These are phyloP conservation scores for Tricholomella constricta DNA, from an alignment of 768 basidiomycete genomes.

Conservation along the genomic window DNA sequence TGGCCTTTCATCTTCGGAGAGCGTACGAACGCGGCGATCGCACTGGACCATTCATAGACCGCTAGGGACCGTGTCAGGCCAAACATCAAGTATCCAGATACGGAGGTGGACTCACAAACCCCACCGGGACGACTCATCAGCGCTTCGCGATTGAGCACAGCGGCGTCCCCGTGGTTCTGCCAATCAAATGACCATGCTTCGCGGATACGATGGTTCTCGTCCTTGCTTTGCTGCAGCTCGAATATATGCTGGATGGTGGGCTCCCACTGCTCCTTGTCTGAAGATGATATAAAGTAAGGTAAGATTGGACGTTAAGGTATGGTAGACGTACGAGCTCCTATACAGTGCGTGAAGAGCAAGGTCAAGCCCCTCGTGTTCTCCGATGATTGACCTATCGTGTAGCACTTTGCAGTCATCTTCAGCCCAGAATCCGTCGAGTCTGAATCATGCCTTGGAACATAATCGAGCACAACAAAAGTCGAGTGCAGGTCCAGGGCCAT, in stretches of 20 bases:
- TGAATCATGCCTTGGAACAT: not conserved
- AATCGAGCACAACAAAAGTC: not conserved
- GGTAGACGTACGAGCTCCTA: slow-evolving; percentile 43
- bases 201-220: slow-evolving; percentile 26
- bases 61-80: slow-evolving; percentile 2
- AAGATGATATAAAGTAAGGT: not conserved
- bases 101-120: slow-evolving; percentile 8
- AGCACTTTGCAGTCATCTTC: slow-evolving; percentile 49
- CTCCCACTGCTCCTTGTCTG: slow-evolving; percentile 62
- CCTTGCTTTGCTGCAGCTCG: slow-evolving; percentile 24
- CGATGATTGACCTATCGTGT: slow-evolving; percentile 28
- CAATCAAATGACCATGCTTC: slow-evolving; percentile 56
- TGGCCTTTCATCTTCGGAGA: slow-evolving; percentile 17
- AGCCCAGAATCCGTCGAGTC: no score
- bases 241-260: slow-evolving; percentile 44
- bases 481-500: not conserved
- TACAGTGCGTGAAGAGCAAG: slow-evolving; percentile 48
- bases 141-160: slow-evolving; percentile 39
- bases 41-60: slow-evolving; percentile 17
- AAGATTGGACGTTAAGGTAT: not conserved
- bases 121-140: slow-evolving; percentile 32
- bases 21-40: slow-evolving; percentile 15
- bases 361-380: slow-evolving; percentile 39
- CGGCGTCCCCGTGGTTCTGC: slow-evolving; percentile 53
- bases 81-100: not conserved